phyloP scores from a whole-genome alignment of 805 yeast species.

The Peterozyma xylosa region DNA sequence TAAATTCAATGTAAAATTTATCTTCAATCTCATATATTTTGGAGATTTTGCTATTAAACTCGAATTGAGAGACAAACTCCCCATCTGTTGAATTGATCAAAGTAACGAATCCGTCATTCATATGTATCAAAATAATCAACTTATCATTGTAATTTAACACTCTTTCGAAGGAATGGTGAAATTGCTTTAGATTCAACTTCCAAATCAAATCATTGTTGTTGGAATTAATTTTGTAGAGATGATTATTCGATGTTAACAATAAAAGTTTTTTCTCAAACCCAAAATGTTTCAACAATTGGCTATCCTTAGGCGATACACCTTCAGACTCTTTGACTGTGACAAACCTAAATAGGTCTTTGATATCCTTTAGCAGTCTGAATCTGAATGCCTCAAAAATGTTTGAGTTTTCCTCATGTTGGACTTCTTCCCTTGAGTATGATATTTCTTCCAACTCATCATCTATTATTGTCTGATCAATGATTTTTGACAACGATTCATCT shows the following conservation, averaged over 20 bases:
- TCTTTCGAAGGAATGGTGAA: too few species aligned
- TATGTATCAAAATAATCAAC: too few species aligned
- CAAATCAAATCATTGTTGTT: too few species aligned
- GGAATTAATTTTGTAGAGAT: conserved; percentile 18
- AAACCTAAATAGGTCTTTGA: conserved; percentile 6
- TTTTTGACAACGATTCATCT: conserved; percentile 34
- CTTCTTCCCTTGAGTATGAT: conserved; percentile 18
- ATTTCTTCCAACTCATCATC: conserved; percentile 15
- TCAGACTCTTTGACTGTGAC: conserved; percentile 6
- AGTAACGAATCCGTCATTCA: too few species aligned
- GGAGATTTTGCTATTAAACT: too few species aligned
- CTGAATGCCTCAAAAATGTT: conserved; percentile 22
- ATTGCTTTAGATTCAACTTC: too few species aligned
- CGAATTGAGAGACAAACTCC: too few species aligned
- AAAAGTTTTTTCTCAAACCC: conserved; percentile 11
- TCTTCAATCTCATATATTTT: too few species aligned
- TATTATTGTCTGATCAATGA: conserved; percentile 25
- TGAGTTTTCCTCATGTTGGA: conserved; percentile 21
- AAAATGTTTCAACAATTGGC: conserved; percentile 6
- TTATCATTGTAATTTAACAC: too few species aligned
- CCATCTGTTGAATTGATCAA: too few species aligned
- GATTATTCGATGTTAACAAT: conserved; percentile 30
- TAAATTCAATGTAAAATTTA: too few species aligned
- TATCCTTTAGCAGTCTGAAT: conserved; percentile 23
- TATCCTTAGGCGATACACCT: conserved; percentile 11